Evolutionary conservation across 2,329 filamentous ascomycete species (phyloP).

Genomic region (Hypoxylon sp.): DNA sequence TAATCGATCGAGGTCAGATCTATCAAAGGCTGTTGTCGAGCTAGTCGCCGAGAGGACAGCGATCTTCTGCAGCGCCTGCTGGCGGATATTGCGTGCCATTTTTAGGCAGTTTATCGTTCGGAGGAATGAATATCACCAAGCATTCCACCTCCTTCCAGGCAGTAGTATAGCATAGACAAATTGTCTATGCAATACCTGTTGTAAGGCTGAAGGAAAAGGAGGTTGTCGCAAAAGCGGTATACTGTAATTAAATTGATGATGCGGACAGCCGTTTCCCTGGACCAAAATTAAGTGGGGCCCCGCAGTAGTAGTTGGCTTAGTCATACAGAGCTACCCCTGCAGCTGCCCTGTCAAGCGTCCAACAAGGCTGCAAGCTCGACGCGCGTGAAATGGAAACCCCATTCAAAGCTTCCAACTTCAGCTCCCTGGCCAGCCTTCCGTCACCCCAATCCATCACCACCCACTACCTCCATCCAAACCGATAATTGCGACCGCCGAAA

Average conservation of each 20-base stretch:
- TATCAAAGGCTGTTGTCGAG: slow-evolving; percentile 67
- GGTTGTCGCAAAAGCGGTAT: slow-evolving; percentile 26
- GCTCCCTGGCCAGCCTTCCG: slow-evolving; percentile 31
- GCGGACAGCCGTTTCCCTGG: slow-evolving; percentile 28
- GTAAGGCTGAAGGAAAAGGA: slow-evolving; percentile 12
- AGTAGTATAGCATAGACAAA: slow-evolving; percentile 12
- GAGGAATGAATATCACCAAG: not conserved
- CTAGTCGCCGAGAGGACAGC: slow-evolving; percentile 71
- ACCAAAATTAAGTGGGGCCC: slow-evolving; percentile 31
- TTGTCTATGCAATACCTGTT: slow-evolving; percentile 7
- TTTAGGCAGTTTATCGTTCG: slow-evolving; percentile 29
- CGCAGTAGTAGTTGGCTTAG: slow-evolving; percentile 34
- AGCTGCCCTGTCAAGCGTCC: slow-evolving; percentile 6
- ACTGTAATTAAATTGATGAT: slow-evolving; percentile 34
- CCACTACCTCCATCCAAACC: slow-evolving; percentile 22
- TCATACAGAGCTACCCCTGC: slow-evolving; percentile 49
- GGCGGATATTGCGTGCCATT: slow-evolving; percentile 70
- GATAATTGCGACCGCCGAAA: slow-evolving; percentile 12
- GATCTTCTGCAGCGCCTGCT: slow-evolving; percentile 74
- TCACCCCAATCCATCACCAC: slow-evolving; percentile 30
- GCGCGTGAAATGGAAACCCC: slow-evolving; percentile 44
- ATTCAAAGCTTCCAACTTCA: slow-evolving; percentile 43
- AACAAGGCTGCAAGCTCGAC: slow-evolving; percentile 66
- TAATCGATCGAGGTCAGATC: slow-evolving; percentile 73
- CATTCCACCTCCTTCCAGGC: slow-evolving; percentile 18